Percentiles rank a stretch among this genome's conserved stretches.
Conservation (phyloP, 495 filamentous ascomycete genomes). For the Chaetomium fimeti region DNA sequence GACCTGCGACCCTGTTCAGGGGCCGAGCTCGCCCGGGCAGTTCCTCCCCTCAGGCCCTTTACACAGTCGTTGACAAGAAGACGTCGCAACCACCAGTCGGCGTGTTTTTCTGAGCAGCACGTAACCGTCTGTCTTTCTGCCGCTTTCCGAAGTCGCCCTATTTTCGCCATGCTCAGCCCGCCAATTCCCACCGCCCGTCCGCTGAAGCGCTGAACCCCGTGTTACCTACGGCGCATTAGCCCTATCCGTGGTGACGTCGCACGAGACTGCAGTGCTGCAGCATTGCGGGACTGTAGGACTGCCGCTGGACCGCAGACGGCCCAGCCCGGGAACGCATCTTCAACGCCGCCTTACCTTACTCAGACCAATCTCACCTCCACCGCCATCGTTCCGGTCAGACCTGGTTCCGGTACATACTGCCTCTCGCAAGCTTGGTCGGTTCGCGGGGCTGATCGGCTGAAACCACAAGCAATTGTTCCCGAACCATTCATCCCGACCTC, state of each 20-base stretch:
- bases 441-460: constrained; percentile 22
- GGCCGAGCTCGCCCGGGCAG: background rate
- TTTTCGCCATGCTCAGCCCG: constrained; percentile 1
- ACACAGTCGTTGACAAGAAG: background rate
- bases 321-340: background rate
- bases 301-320: background rate
- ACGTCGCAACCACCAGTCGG: background rate
- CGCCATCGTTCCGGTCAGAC: background rate
- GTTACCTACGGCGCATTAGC: background rate
- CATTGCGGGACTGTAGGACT: constrained; percentile 1
- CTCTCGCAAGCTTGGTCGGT: constrained; percentile 19
- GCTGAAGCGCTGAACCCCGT: background rate
- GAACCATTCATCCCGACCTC: constrained; percentile 11
- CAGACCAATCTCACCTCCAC: background rate
- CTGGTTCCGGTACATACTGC: too few species aligned
- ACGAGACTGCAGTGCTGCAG: background rate
- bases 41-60: background rate
- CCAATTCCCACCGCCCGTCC: background rate
- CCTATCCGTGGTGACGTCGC: constrained; percentile 7
- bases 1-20: background rate
- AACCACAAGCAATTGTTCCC: background rate
- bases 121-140: constrained; percentile 4
- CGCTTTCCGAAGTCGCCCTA: background rate
- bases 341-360: background rate
- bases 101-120: constrained; percentile 1